Evolutionary conservation across 2,329 filamentous ascomycete genomes (phyloP), one percentile per base, ranked within the genome.

Genomic region (Ophiosphaerella herpotricha): DNA sequence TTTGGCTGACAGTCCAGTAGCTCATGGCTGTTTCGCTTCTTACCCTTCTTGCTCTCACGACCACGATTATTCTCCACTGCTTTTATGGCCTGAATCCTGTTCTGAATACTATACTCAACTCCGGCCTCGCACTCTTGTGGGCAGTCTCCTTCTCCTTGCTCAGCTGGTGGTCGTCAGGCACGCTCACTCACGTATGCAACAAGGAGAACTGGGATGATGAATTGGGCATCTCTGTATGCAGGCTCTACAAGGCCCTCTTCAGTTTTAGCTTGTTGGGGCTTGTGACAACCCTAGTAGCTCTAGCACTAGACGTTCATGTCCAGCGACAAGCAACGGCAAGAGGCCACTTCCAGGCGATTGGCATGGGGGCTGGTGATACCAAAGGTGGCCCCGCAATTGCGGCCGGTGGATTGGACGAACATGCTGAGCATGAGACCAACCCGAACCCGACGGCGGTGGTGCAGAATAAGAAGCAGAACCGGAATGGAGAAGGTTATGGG

Each of bases 201-300:
- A 60, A 68, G 3, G 61, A 69, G 16, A 77, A 78, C 63, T 85
- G 83, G 83, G 76, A 77, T n/a, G 78, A 77, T 31, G 74, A 77
- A 1, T 75, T 77, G 2, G 83, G 82, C 3, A 77, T 85, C 46
- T 77, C 77, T 66, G 76, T 85, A 39, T 85, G 83, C 63, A 70
- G 79, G 45, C 72, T 77, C 48, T 86, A 85, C 76, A 85, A 85
- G 68, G 77, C 80, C 9, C 70, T 85, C n/a, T 85, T 83, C 68
- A 72, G 78, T 29, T 85, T 85, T 64, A 75, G 77, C 4, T 60
- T 82, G 24, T 54, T 80, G 26, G 81, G 79, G 16, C 53, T 76
- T 64, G 60, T 78, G 2, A 73, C 77, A 2, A 78, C 80, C 31
- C 64, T 81, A 46, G 68, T 75, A 9, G 75, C 79, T 7, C 63